Conservation (phyloP, 352 stramenopile species). For the Peronospora destructor region DNA sequence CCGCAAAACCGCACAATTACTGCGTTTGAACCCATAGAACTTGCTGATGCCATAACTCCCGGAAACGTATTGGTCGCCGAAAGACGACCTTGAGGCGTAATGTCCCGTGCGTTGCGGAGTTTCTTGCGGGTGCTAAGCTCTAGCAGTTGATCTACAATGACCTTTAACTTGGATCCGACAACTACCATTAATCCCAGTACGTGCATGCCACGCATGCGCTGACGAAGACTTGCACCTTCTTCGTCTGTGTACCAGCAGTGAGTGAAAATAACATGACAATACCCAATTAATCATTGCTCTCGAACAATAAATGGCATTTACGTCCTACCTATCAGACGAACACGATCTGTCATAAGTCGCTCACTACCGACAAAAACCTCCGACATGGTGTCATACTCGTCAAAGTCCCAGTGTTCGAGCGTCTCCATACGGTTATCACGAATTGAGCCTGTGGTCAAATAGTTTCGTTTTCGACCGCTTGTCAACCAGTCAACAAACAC, state of each 20-base stretch:
- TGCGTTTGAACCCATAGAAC: conserved; percentile 46
- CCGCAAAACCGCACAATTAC: conserved; percentile 72
- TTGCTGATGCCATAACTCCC: conserved; percentile 66
- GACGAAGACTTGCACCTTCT: conserved; percentile 49
- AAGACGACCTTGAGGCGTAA: conserved; percentile 66
- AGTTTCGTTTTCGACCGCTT: conserved; percentile 78
- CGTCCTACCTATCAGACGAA: conserved; percentile 47
- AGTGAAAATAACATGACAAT: conserved; percentile 1
- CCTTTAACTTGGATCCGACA: conserved; percentile 44
- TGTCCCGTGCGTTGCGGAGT: conserved; percentile 58
- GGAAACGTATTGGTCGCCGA: conserved; percentile 35
- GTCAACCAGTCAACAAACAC: conserved; percentile 84
- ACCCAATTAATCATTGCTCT: not conserved
- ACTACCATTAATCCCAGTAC: conserved; percentile 70
- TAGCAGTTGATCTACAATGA: conserved; percentile 48
- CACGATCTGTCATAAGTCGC: conserved; percentile 57
- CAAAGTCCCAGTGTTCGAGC: conserved; percentile 75
- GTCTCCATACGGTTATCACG: conserved; percentile 56
- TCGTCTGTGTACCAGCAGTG: conserved; percentile 38
- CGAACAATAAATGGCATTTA: not conserved
- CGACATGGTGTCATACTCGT: conserved; percentile 58
- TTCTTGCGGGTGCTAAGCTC: conserved; percentile 66
- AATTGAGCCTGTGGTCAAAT: conserved; percentile 50
- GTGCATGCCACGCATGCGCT: conserved; percentile 71
- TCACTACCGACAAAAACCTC: conserved; percentile 52